A percentile compares a stretch with the other conserved stretches of the same genome.
These are phyloP conservation scores for Hemileccinum impolitum DNA, from an alignment of 768 basidiomycete genomes.

Conservation along the genomic window DNA sequence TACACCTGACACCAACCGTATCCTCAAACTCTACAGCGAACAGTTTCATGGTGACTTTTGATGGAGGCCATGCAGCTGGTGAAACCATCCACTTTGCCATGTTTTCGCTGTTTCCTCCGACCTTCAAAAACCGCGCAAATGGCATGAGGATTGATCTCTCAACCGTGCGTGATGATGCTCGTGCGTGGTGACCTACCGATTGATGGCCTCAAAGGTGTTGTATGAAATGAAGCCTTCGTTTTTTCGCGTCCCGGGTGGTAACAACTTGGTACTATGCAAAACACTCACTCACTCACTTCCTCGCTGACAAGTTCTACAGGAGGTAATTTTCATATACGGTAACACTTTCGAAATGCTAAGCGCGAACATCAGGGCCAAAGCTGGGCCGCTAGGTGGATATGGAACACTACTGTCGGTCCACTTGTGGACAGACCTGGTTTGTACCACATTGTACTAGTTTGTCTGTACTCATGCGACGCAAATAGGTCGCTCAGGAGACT, in stretches of 20 bases:
- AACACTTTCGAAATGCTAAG: neutral
- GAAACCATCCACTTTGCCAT: slow-evolving; percentile 53
- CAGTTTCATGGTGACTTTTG: slow-evolving; percentile 48
- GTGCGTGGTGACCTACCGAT: neutral
- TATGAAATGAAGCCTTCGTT: slow-evolving; percentile 54
- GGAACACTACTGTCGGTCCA: slow-evolving; percentile 59
- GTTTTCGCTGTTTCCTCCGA: slow-evolving; percentile 64
- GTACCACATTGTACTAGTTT: neutral
- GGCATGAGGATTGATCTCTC: slow-evolving; percentile 63
- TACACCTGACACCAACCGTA: slow-evolving; percentile 39
- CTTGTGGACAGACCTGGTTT: slow-evolving; percentile 43
- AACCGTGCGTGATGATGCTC: slow-evolving; percentile 30
- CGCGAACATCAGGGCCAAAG: slow-evolving; percentile 44
- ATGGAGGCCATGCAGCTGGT: slow-evolving; percentile 38
- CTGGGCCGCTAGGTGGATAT: slow-evolving; percentile 52
- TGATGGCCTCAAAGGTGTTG: slow-evolving; percentile 37
- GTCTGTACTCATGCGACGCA: no score
- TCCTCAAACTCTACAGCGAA: slow-evolving; percentile 43
- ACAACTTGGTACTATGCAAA: slow-evolving; percentile 49
- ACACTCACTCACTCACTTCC: no score
- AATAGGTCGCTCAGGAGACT: slow-evolving; percentile 51
- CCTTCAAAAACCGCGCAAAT: slow-evolving; percentile 55
- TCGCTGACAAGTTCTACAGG: slow-evolving; percentile 27
- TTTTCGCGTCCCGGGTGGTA: slow-evolving; percentile 65
- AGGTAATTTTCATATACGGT: slow-evolving; percentile 27